Evolutionary conservation across 202 grass and related monocot genomes (phyloP).

Genomic region (Alloteropsis angusta): DNA sequence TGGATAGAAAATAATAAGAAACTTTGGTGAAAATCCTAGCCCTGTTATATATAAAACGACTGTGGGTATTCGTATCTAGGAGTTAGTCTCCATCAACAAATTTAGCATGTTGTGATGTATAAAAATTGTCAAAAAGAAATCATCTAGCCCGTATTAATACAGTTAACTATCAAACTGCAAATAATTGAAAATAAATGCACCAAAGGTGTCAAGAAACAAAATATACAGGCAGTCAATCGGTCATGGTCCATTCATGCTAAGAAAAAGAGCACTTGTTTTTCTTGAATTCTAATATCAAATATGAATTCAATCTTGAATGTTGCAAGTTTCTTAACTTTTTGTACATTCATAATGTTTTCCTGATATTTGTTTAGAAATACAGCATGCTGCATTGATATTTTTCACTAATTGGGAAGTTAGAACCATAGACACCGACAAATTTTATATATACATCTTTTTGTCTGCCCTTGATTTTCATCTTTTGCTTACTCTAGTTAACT

Average conservation of each 20-base stretch:
- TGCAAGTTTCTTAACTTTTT: neutral
- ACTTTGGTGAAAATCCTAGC: neutral
- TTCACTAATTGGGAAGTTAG: neutral
- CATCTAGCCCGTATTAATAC: neutral
- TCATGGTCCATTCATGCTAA: neutral
- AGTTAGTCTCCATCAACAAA: neutral
- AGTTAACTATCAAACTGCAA: neutral
- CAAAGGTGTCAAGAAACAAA: neutral
- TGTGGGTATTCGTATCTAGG: neutral
- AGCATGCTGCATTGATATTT: neutral
- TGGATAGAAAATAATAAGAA: neutral
- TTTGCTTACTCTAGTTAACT: neutral
- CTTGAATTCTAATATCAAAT: neutral
- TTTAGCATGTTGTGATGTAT: neutral
- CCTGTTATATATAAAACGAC: neutral
- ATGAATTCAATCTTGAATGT: neutral
- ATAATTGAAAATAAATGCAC: neutral
- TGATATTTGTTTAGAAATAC: neutral
- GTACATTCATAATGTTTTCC: neutral
- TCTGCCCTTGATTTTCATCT: neutral
- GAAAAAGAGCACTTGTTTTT: neutral
- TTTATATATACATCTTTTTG: neutral
- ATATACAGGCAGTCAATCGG: neutral
- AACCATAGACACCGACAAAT: neutral
- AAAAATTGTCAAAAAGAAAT: too few species aligned